These are phyloP conservation scores for Vanderwaltozyma verrucispora DNA, from an alignment of 805 yeast species.

Conservation along the genomic window DNA sequence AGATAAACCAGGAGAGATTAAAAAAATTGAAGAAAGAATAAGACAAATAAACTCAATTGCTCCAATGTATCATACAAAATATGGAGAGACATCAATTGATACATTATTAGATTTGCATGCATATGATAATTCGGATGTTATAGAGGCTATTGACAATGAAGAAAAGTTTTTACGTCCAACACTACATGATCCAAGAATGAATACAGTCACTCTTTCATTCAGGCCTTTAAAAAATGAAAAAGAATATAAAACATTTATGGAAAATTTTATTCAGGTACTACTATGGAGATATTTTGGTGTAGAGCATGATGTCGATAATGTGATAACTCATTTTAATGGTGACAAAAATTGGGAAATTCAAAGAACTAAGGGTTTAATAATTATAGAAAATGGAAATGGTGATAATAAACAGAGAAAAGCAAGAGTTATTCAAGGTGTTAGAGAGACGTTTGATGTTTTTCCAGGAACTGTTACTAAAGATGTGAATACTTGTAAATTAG, in stretches of 20 bases:
- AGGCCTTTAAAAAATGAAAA: constrained; percentile 27
- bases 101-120: constrained; percentile 71
- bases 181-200: constrained; percentile 42
- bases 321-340: neutral
- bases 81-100: constrained; percentile 58
- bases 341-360: constrained; percentile 48
- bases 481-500: constrained; percentile 43
- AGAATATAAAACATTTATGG: constrained; percentile 40
- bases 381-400: constrained; percentile 26
- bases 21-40: constrained; percentile 28
- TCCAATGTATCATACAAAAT: constrained; percentile 55
- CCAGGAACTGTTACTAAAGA: constrained; percentile 28
- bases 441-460: constrained; percentile 80
- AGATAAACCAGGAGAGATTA: constrained; percentile 13
- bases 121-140: constrained; percentile 37
- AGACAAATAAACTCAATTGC: constrained; percentile 56
- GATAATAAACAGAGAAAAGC: constrained; percentile 29
- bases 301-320: constrained; percentile 30
- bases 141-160: neutral
- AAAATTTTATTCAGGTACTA: constrained; percentile 50
- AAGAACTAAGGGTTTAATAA: constrained; percentile 68
- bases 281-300: constrained; percentile 57
- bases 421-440: constrained; percentile 78
- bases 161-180: constrained; percentile 11
- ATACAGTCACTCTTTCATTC: constrained; percentile 43